phyloP scores from a whole-genome alignment of 2,329 filamentous ascomycete genomes.

The Leptoxyphium fumago region DNA sequence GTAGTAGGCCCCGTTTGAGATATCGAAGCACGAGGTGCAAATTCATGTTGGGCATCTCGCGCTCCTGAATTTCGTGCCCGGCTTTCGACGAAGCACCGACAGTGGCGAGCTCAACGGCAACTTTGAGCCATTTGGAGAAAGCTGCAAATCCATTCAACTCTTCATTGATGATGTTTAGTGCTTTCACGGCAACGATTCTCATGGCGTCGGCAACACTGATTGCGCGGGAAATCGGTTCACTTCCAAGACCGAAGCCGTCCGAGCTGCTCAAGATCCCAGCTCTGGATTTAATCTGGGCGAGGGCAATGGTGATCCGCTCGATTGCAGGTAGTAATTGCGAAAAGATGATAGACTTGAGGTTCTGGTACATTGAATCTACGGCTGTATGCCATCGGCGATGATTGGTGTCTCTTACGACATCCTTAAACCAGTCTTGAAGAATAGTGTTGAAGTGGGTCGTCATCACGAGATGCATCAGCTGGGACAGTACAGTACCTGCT shows the following conservation, averaged over 20 bases:
- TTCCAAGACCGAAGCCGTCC: slow-evolving; percentile 38
- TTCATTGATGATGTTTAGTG: slow-evolving; percentile 55
- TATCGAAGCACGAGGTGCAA: slow-evolving; percentile 60
- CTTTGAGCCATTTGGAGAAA: slow-evolving; percentile 73
- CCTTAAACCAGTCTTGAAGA: slow-evolving; percentile 64
- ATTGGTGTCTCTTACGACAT: slow-evolving; percentile 16
- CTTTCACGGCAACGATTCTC: slow-evolving; percentile 58
- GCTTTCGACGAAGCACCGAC: slow-evolving; percentile 44
- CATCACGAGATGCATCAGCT: slow-evolving; percentile 68
- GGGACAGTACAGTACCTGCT: slow-evolving; percentile 51
- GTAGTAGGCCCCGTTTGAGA: slow-evolving; percentile 54
- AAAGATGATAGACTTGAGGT: slow-evolving; percentile 62
- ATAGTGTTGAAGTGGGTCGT: slow-evolving; percentile 65
- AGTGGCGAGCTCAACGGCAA: slow-evolving; percentile 65
- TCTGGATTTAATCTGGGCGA: slow-evolving; percentile 70
- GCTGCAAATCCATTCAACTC: slow-evolving; percentile 64
- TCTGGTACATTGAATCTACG: slow-evolving; percentile 61
- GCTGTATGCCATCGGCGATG: slow-evolving; percentile 93
- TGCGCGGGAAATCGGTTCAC: slow-evolving; percentile 25
- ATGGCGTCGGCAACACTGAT: slow-evolving; percentile 61
- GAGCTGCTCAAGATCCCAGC: slow-evolving; percentile 64
- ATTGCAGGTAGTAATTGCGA: slow-evolving; percentile 80
- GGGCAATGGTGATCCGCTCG: slow-evolving; percentile 65
- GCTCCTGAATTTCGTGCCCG: slow-evolving; percentile 59
- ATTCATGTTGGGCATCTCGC: slow-evolving; percentile 59